Base-by-base conservation (phyloP, 257 asterid genomes). In the Voacanga thouarsii region DNA sequence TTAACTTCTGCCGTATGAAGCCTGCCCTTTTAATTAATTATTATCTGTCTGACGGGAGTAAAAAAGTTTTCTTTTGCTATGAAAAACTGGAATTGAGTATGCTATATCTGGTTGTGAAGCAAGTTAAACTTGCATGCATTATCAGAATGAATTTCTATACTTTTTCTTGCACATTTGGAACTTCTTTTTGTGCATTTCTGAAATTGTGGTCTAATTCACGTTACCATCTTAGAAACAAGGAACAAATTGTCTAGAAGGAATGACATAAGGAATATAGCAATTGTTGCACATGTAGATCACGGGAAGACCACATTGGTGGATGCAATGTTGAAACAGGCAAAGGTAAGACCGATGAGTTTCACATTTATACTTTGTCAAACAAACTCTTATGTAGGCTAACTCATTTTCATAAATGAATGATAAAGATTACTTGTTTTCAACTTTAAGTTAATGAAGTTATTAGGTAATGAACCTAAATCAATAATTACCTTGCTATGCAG, bases 251-350 rank as follows among this genome's bases (percentile, higher is more conserved):
- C 87, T 39, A 88, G 98, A 87, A 89, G 99, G 85, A 83, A 60
- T 75, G 99, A 89, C 78, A 83, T 95, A 81, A 88, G 99, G 61
- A 95, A 93, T 84, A 93, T 95, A 72, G 99, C 99, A 37, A 93
- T 95, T 78, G 98, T 95, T 81, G 99, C 99, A n/a, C 99, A 95
- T 77, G 99, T 95, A 11, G 99, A 95, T 87, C 99, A 95, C 74
- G 99, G 99, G 85, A 95, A 95, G 90, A 95, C 99, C 75, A 95
- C 99, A 50, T 82, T 95, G 83, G 99, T 95, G 77, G 99, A 95
- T 89, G 87, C 97, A 71, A 90, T 95, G 96, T 84, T 95, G 87
- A 91, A 88, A 86, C 98, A 95, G 85, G 86, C 99, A 79, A 95
- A 95, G 96, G 99, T 95, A 80, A 72, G 79, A 41, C n/a, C 33